Evolutionary conservation across 2,329 filamentous ascomycete species (phyloP).

Genomic region (Monilinia aucupariae): DNA sequence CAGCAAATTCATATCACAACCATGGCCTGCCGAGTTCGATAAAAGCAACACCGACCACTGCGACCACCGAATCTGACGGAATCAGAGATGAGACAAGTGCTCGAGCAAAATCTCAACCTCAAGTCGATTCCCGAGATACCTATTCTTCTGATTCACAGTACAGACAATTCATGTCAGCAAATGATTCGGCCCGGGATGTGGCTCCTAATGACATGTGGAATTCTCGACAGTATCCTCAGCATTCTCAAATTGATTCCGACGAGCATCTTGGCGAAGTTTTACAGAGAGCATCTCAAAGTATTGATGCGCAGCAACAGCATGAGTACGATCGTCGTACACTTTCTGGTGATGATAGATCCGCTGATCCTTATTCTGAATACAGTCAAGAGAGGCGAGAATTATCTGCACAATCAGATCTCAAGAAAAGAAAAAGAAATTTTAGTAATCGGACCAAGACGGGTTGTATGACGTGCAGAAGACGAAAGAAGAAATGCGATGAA

Average conservation of each 20-base stretch:
- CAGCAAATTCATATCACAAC: slow-evolving; percentile 36
- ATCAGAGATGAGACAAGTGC: slow-evolving; percentile 35
- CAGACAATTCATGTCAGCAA: slow-evolving; percentile 25
- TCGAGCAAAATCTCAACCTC: slow-evolving; percentile 39
- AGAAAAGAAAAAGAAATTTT: slow-evolving; percentile 74
- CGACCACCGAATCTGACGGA: slow-evolving; percentile 35
- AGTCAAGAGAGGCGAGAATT: slow-evolving; percentile 34
- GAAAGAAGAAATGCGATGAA: slow-evolving; percentile 99
- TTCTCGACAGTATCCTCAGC: slow-evolving; percentile 37
- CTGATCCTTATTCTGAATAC: slow-evolving; percentile 36
- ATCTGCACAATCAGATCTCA: slow-evolving; percentile 53
- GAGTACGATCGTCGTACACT: slow-evolving; percentile 36
- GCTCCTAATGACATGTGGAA: slow-evolving; percentile 29
- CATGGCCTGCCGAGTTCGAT: slow-evolving; percentile 36
- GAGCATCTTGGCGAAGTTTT: slow-evolving; percentile 47
- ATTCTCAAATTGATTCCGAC: slow-evolving; percentile 44
- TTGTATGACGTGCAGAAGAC: slow-evolving; percentile 81
- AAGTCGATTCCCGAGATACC: slow-evolving; percentile 31
- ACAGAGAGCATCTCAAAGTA: slow-evolving; percentile 43
- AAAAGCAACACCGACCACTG: slow-evolving; percentile 33
- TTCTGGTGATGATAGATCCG: slow-evolving; percentile 36
- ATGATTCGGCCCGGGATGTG: slow-evolving; percentile 26
- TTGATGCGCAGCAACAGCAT: slow-evolving; percentile 38
- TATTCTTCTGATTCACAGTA: slow-evolving; percentile 29
- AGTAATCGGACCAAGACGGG: slow-evolving; percentile 95